Evolutionary conservation across 768 basidiomycete genomes (phyloP).

Genomic region (Hortiboletus flavorubellus): DNA sequence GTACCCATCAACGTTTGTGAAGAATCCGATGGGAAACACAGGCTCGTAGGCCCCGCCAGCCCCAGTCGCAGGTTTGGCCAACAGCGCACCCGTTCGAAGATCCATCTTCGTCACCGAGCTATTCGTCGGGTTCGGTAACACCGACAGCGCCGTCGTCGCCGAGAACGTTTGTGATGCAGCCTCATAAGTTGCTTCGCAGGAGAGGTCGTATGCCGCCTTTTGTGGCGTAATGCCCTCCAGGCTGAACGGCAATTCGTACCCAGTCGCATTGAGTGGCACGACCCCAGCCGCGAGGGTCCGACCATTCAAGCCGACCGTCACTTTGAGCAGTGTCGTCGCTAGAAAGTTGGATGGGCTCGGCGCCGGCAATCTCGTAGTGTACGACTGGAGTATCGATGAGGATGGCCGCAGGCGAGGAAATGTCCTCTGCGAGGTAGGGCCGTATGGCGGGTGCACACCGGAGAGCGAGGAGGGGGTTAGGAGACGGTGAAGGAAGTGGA

Average conservation of each 20-base stretch:
- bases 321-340: slow-evolving; percentile 28
- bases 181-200: slow-evolving; percentile 26
- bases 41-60: slow-evolving; percentile 47
- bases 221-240: slow-evolving; percentile 45
- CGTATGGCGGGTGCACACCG: slow-evolving; percentile 57
- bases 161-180: slow-evolving; percentile 43
- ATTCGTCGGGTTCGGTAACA: slow-evolving; percentile 47
- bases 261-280: slow-evolving; percentile 52
- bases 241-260: slow-evolving; percentile 47
- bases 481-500: slow-evolving; percentile 35
- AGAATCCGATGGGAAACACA: slow-evolving; percentile 45
- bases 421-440: slow-evolving; percentile 58
- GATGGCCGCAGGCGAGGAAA: slow-evolving; percentile 40
- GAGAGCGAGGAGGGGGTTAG: slow-evolving; percentile 47
- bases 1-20: slow-evolving; percentile 39
- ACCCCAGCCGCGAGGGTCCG: slow-evolving; percentile 38
- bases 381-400: slow-evolving; percentile 53
- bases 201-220: slow-evolving; percentile 27
- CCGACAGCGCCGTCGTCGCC: slow-evolving; percentile 43
- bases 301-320: slow-evolving; percentile 48
- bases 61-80: slow-evolving; percentile 51
- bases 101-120: slow-evolving; percentile 65
- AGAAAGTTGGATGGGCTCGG: slow-evolving; percentile 39
- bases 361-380: slow-evolving; percentile 44
- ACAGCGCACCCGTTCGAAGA: slow-evolving; percentile 52